Evolutionary conservation across 1,284 basidiomycete species (phyloP), one percentile per base, ranked within the genome.

Genomic region (Volvariella volvacea): DNA sequence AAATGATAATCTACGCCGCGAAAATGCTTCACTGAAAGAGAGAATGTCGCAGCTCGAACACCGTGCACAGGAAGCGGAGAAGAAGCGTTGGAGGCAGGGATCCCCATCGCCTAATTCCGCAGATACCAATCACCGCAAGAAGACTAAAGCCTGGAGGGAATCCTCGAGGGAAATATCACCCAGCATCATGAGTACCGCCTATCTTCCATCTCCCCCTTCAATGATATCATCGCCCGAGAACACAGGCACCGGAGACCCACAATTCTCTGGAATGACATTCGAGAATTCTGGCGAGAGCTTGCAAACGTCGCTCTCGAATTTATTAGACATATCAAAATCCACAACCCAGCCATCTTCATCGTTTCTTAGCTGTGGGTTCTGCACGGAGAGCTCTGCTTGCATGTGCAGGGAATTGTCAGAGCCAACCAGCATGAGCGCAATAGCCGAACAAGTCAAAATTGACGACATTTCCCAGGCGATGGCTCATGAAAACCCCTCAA

Each of bases 1-100:
- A 60, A 94, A 94, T 49, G 82, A 84, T 45, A 66, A 65, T 20
- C 70, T 92, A n/a, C 74, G 76, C 37, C 65, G 65, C 47, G 81
- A 88, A 62, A 85, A 89, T 51, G 54, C 59, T 17, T 56, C 66
- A 1, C 73, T 89, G 30, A 78, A 75, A 53, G 78, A 80, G 36
- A 82, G 73, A 56, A 63, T 88, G 10, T 56, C 65, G n/a, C 64
- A 65, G 46, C 59, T 76, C 46, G 63, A 66, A 30, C 68, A 73
- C 16, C 61, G 58, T 30, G 61, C 66, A 31, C 30, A 52, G 54
- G 46, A 66, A 58, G 65, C 56, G 25, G 73, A 75, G 42, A 75
- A 68, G 58, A 84, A 83, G 59, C 67, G 80, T 42, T 64, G 68
- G 56, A 65, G 80, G 44, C 78, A 78, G 43, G 68, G 72, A n/a